Evolutionary conservation across 495 filamentous ascomycete genomes (phyloP).

Genomic region (Penicillium antarcticum): DNA sequence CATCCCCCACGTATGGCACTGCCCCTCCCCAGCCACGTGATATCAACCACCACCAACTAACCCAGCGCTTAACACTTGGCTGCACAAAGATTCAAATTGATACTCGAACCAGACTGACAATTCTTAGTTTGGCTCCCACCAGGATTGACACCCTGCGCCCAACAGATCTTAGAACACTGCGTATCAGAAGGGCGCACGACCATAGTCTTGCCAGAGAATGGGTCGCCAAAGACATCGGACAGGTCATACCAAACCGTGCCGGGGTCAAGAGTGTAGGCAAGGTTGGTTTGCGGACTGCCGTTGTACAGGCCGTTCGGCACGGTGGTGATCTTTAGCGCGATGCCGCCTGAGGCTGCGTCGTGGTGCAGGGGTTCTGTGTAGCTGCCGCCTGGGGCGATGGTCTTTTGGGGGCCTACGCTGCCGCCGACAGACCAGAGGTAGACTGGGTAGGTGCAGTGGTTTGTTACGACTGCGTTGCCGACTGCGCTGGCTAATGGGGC

Average conservation of each 20-base stretch:
- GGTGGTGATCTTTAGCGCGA: slow-evolving; percentile 53
- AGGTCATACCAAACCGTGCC: slow-evolving; percentile 54
- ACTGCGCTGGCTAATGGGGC: slow-evolving; percentile 37
- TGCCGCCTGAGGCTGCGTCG: slow-evolving; percentile 51
- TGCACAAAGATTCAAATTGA: slow-evolving; percentile 32
- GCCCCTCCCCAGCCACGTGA: neutral
- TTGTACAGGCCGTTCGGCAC: slow-evolving; percentile 49
- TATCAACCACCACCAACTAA: neutral
- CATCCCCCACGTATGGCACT: neutral
- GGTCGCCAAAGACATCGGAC: slow-evolving; percentile 52
- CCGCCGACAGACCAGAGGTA: slow-evolving; percentile 57
- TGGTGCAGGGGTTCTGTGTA: slow-evolving; percentile 42
- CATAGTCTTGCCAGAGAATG: slow-evolving; percentile 47
- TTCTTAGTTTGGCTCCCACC: slow-evolving; percentile 51
- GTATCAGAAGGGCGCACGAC: slow-evolving; percentile 34
- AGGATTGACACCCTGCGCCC: slow-evolving; percentile 45
- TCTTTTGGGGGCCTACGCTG: slow-evolving; percentile 36
- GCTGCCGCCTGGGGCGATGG: slow-evolving; percentile 30
- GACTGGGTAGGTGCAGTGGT: slow-evolving; percentile 45
- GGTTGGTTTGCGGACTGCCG: slow-evolving; percentile 50
- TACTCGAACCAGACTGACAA: slow-evolving; percentile 34
- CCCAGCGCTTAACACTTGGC: slow-evolving; percentile 18
- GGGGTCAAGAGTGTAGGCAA: slow-evolving; percentile 52
- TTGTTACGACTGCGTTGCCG: slow-evolving; percentile 50
- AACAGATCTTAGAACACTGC: slow-evolving; percentile 46